Evolutionary conservation across 1,139 yeast species (phyloP), one percentile per base, ranked within the genome.

Genomic region (Geotrichum candidum): DNA sequence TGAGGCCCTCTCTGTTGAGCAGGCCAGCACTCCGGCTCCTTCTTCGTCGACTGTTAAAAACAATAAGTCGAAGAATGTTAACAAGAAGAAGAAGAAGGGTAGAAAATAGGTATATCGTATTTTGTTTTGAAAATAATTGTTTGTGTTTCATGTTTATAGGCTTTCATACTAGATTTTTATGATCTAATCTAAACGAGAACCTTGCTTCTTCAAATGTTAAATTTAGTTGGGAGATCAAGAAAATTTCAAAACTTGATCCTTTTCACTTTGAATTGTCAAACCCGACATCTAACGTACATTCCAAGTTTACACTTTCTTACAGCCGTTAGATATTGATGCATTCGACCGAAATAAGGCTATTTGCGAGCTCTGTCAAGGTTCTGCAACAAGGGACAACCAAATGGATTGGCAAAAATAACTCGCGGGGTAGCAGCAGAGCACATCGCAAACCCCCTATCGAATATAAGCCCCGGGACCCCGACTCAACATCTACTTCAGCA

Each of bases 41-140:
- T 59, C 66, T 13, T 68, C 73, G 4, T 65, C 75, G 2, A 55
- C 64, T 15, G 66, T 63, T 33, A 58, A 62, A 38, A 61, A 60
- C 13, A 54, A 74, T 18, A 56, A 56, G 53, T 29, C 72, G 59
- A 76, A 76, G 63, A 75, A 78, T 59, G 82, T 80, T 70, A 81
- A 81, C 71, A 78, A 79, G 73, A 79, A 72, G 66, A 73, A 78
- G 75, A 80, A 78, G 77, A 82, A 82, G 79, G 84, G 77, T 58
- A 73, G 70, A 67, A 71, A 70, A 65, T 72, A 66, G 50, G 22
- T n/a, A 22, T 31, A 50, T 15, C 5, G 31, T 35, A 45, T 3
- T 53, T 29, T 29, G 45, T 4, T 41, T 41, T 41, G 6, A 41
- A 41, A 41, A n/a, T 4, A 41, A 41, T 41, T 41, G 22, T 41